Percentiles rank a stretch among this genome's conserved stretches.
These are phyloP conservation scores for Talaromyces sp. DNA, from an alignment of 2,329 filamentous ascomycete genomes.

Conservation along the genomic window DNA sequence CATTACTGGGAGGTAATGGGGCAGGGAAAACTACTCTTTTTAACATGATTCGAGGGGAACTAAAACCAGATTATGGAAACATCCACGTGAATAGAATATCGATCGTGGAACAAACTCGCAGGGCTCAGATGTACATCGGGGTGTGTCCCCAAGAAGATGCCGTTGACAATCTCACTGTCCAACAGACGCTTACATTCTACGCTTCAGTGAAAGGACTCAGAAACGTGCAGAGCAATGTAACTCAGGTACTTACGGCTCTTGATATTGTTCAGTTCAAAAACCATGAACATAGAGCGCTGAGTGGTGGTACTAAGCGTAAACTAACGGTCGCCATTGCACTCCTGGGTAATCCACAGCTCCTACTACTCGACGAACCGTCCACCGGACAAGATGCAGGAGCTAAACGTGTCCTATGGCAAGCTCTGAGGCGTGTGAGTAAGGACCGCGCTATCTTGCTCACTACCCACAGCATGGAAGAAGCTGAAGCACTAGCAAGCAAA, in stretches of 20 bases:
- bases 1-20: constrained; percentile 83
- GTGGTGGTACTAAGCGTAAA: constrained; percentile 92
- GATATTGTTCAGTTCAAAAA: constrained; percentile 67
- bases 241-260: constrained; percentile 73
- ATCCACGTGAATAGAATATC: constrained; percentile 76
- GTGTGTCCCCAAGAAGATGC: constrained; percentile 88
- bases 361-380: constrained; percentile 84
- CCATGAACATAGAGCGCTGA: constrained; percentile 74
- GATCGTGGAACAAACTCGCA: constrained; percentile 67
- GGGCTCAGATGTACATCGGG: constrained; percentile 74
- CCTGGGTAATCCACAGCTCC: constrained; percentile 84
- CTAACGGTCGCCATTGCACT: constrained; percentile 82
- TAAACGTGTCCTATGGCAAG: constrained; percentile 91
- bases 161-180: constrained; percentile 84
- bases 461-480: constrained; percentile 94
- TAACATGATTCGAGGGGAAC: constrained; percentile 82
- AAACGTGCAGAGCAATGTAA: constrained; percentile 72
- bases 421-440: constrained; percentile 67
- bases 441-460: constrained; percentile 83
- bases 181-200: constrained; percentile 84
- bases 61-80: constrained; percentile 73
- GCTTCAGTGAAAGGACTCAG: constrained; percentile 75
- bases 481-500: constrained; percentile 77
- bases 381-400: constrained; percentile 86
- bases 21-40: constrained; percentile 91